Evolutionary conservation across 495 filamentous ascomycete species (phyloP), one percentile per base, ranked within the genome.

Genomic region (Lophium mytilinum): DNA sequence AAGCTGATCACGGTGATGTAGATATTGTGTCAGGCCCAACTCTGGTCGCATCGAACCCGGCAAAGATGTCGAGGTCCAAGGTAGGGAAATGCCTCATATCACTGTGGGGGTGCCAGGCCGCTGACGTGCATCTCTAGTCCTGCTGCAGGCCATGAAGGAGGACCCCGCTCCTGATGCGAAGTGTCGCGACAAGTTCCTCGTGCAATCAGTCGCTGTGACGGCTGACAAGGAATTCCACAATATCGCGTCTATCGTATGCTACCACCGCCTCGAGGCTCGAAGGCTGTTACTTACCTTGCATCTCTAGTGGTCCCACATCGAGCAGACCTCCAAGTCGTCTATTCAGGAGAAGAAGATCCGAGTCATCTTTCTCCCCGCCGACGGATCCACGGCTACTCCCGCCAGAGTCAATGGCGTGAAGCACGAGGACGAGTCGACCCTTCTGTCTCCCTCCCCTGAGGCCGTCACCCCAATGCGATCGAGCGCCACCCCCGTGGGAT

Each of bases 21-120:
- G 92, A 75, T 98, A 98, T 74, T 97, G 93, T 68, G 93, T 98
- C 35, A 87, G 94, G 56, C 94, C 94, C 43, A 97, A 97, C 73
- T 96, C 92, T 33, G 93, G 93, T 49, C 86, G 90, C 67, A 90
- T 98, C 72, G 89, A 96, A 66, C 80, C 89, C 17, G 88, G 90
- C 50, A 81, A 85, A 66, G 80, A 86, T 62, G 89, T 96, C 56
- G 90, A 96, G 70, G 92, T 98, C 56, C 86, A 92, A 73, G 91
- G 91, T 96, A 76, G 3, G 62, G 9, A 48, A 41, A 37, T 56
- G 61, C 81, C 73, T 40, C 37, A 46, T 50, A 52, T 58, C 19
- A 37, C 17, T 47, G 35, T 24, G 57, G 50, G 53, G 68, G 53
- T 17, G 61, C 19, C 57, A 65, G 42, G 47, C 48, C 52, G 43